Conservation (phyloP, 2,329 filamentous ascomycete genomes). For the Aspergillus sp. region DNA sequence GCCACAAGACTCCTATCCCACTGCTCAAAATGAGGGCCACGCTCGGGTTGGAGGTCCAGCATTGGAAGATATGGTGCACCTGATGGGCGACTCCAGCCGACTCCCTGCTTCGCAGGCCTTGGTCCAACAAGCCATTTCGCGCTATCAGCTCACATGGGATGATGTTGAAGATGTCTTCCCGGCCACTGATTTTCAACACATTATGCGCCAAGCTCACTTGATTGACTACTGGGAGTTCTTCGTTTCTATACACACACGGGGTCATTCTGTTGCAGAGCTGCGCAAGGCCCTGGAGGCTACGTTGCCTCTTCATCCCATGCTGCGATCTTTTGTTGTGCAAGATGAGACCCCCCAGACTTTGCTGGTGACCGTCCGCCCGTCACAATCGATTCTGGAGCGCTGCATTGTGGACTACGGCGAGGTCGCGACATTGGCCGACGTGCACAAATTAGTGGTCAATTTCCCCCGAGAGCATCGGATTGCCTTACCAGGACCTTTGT, state of each 20-base stretch:
- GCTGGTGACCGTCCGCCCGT: neutral
- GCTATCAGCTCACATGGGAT: neutral
- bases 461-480: neutral
- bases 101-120: neutral
- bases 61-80: neutral
- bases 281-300: neutral
- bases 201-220: neutral
- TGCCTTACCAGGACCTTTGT: neutral
- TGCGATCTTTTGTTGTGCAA: neutral
- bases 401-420: neutral
- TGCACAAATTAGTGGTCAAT: neutral
- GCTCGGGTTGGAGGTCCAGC: neutral
- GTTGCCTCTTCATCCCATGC: neutral
- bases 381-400: neutral
- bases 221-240: neutral
- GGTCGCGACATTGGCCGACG: neutral
- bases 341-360: neutral
- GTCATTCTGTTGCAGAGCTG: neutral
- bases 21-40: neutral
- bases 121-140: neutral
- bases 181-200: neutral
- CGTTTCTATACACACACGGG: neutral
- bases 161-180: constrained; percentile 1
- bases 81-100: neutral
- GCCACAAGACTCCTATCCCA: neutral